A percentile compares a stretch with the other conserved stretches of the same genome.
phyloP scores from a whole-genome alignment of 176 grass and related monocot species.

The Puya raimondii region DNA sequence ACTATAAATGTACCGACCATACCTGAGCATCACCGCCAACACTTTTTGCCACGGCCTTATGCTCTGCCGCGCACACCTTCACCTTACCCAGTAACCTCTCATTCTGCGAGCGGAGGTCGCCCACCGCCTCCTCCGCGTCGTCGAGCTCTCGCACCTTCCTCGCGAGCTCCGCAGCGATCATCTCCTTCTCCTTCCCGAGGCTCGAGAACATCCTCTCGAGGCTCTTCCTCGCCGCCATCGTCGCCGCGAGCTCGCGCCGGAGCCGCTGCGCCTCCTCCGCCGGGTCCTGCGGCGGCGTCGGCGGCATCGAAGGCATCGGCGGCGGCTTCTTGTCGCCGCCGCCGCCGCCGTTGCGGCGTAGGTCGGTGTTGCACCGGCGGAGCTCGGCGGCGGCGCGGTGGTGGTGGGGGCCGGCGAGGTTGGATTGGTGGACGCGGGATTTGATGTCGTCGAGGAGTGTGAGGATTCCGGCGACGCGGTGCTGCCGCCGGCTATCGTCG shows the following conservation, averaged over 20 bases:
- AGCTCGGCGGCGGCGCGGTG: neutral
- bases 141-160: conserved; percentile 17
- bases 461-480: conserved; percentile 6
- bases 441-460: conserved; percentile 12
- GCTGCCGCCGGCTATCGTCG: neutral
- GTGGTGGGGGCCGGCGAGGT: neutral
- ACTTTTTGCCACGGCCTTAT: neutral
- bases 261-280: conserved; percentile 22
- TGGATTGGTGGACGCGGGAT: neutral
- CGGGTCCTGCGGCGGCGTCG: conserved; percentile 2
- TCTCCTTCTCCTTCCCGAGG: conserved; percentile 27
- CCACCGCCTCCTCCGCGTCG: conserved; percentile 25
- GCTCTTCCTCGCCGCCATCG: conserved; percentile 15
- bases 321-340: conserved; percentile 2
- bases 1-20: no score
- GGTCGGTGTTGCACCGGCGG: conserved; percentile 24
- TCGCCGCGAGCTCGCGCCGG: conserved; percentile 16
- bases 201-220: conserved; percentile 29
- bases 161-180: conserved; percentile 27
- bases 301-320: conserved; percentile 14
- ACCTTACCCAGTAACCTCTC: conserved; percentile 22
- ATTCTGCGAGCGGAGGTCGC: conserved; percentile 21
- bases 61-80: neutral
- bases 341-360: neutral
- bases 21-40: neutral